Evolutionary conservation across 106 monocot genomes (phyloP), one percentile per base, ranked within the genome.

Genomic region (Platanthera zijinensis): DNA sequence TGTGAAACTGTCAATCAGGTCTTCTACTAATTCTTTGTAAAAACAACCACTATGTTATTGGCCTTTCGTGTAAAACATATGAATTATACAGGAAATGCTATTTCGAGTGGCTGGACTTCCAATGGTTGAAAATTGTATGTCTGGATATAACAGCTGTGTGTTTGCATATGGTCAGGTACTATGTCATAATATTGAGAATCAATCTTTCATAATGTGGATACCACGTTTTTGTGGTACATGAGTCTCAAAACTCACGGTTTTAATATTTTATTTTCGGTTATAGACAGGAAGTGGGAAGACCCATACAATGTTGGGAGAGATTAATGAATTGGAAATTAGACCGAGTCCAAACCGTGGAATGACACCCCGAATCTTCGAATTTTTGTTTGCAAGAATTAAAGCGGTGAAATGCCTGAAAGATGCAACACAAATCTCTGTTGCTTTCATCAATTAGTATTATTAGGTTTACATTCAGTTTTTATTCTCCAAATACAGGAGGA

Each of bases 281-380:
- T 75, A 96, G 96, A 96, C 96, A 13, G 96, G 96, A 81, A 96
- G 90, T 89, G 96, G 96, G 50, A 96, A 96, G 63, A 96, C 96
- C 51, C 83, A 93, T 46, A 96, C 96, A 48, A 96, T 96, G 96
- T 90, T 93, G 80, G 96, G 96, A 48, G 96, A 96, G 63, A 89
- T 96, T 69, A 82, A 87, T 78, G 85, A 91, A 17, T 11, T 90
- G 76, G 90, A 93, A 66, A 28, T 83, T 12, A 82, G 72, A 51
- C 89, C 93, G 63, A 89, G 86, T 69, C 73, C 75, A 78, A 80
- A 91, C 49, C 88, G 93, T 53, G 96, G 96, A 72, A 96, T 96
- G 90, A 96, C 90, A 50, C 93, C 96, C 74, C 84, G 93, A 22
- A 93, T 96, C n/a, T 96, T 96, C 83, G 96, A 96, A 72, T 96